Evolutionary conservation across 352 stramenopile species (phyloP), one percentile per base, ranked within the genome.

Genomic region (Aphanomyces stellatus): DNA sequence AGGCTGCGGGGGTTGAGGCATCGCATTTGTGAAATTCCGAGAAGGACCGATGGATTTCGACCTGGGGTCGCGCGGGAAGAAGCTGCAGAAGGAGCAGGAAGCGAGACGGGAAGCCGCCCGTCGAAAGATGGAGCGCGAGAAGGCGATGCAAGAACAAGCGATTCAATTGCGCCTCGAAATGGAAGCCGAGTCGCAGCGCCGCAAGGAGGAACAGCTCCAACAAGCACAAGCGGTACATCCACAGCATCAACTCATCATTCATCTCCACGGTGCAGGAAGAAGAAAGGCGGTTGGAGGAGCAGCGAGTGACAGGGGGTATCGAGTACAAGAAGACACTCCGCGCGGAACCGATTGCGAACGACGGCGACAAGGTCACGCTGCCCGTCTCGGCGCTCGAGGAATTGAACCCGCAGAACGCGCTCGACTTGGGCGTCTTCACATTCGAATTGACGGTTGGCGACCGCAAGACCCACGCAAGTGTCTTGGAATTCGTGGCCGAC

Each of bases 321-420:
- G 77, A 74, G 65, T 91, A 87, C 63, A 59, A 77, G 27, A 69
- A 86, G 59, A 55, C 70, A 46, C 73, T 93, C 25, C 66, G 65
- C 15, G 74, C 80, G 0, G 70, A 87, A 24, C 75, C 81, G 7
- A 87, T 80, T 1, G 49, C 55, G 2, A 70, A 43, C 27, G 84
- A 91, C 56, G 82, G 82, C 43, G 84, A 93, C 73, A 88, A 90
- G 74, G 87, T 93, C 53, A 80, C 76, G 31, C 71, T 95, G 40
- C 83, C 87, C 0, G 78, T 88, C 24, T 90, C 80, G 34, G 81
- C 82, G 57, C 76, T 95, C 35, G 79, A 90, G 63, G 68, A 82
- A 55, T 76, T 95, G 17, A 88, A 92, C 69, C 78, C 82, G 7
- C 82, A 91, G 73, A 76, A 87, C 66, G 83, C 83, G 22, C 76